Base-by-base conservation (phyloP, 441 rosid species). In the Adansonia gregorii region DNA sequence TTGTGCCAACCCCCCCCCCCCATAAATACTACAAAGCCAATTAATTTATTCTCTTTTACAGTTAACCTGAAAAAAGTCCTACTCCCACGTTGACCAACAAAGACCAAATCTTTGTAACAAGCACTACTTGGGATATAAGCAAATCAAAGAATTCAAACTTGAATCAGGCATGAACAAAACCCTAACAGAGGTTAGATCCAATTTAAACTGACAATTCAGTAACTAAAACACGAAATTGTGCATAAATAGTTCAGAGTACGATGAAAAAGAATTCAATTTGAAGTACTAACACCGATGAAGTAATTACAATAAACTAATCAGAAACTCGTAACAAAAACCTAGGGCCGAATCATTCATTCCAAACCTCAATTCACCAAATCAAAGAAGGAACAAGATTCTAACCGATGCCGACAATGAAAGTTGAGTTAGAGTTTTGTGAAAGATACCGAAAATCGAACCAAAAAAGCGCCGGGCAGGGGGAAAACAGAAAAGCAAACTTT, bases 361-460 rank as follows among this genome's bases (percentile, higher is more conserved):
- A 2, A 27, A 27, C 7, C 12, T 27, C 41, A 27, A 51, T 70
- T 70, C 22, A 59, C 43, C 58, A 45, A 74, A 58, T 17, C 55
- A 43, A 74, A 60, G 20, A 60, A 46, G 24, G 55, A n/a, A 45
- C 12, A 58, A 7, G 3, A 45, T 61, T 60, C 68, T 12, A 74
- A 74, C 31, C 20, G 45, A 74, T 12, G 14, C 14, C 6, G 4
- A 74, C 12, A 61, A 11, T 11, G 41, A 60, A 41, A 43, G 3
- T 8, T 8, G 24, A 48, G 56, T 22, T 60, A 45, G 43, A 35
- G 20, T 12, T 60, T 46, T 60, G 22, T 48, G 15, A 46, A 70
- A 60, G 58, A 10, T 59, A 74, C 76, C 76, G 58, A 15, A 11
- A 70, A 58, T 61, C 56, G 11, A 74, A 9, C n/a, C 20, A 22